Base-by-base conservation (phyloP, 345 rosid species). In the Syzygium jambos region DNA sequence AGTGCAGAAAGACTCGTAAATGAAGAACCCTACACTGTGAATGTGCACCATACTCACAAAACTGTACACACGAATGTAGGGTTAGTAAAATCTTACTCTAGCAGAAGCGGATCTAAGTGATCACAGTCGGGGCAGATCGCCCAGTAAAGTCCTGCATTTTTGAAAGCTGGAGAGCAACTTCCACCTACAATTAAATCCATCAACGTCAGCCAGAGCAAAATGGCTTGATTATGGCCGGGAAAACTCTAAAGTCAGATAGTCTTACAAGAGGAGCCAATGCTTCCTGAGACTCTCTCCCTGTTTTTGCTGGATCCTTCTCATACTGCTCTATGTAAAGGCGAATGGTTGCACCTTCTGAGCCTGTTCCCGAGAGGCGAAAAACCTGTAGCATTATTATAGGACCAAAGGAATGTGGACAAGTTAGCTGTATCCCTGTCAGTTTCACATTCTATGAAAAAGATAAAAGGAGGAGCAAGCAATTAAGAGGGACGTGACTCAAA, bases 261-360 rank as follows among this genome's bases (percentile, higher is more conserved):
- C 95, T 92, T 86, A 98, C 99, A 89, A 96, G 98, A 85, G 99
- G 97, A 91, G 95, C 94, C 89, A 98, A 93, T 30, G 99, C 99
- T 68, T 94, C 99, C 63, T 93, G 94, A 30, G 99, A 96, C 46
- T 95, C 98, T 90, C 99, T 92, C 51, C 99, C 98, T 13, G 59
- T 96, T 93, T 96, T 96, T 25, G 97, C 93, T 73, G 98, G 87
- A 93, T 98, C 97, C 92, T 96, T 96, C 93, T 98, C 98, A 46
- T 96, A 96, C 88, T 96, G 99, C 91, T 96, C 99, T 53, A 98
- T 95, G 91, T 98, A 98, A 17, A 98, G 98, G 23, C 98, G 91
- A 94, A 96, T 94, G 22, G 99, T 96, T 88, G 98, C 99, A 88
- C 99, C 99, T 92, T 93, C 99, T 21, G 99, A 98, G 51, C 99